Evolutionary conservation across 2,329 filamentous ascomycete species (phyloP), one percentile per base, ranked within the genome.

Genomic region (Spiromastix sp.): DNA sequence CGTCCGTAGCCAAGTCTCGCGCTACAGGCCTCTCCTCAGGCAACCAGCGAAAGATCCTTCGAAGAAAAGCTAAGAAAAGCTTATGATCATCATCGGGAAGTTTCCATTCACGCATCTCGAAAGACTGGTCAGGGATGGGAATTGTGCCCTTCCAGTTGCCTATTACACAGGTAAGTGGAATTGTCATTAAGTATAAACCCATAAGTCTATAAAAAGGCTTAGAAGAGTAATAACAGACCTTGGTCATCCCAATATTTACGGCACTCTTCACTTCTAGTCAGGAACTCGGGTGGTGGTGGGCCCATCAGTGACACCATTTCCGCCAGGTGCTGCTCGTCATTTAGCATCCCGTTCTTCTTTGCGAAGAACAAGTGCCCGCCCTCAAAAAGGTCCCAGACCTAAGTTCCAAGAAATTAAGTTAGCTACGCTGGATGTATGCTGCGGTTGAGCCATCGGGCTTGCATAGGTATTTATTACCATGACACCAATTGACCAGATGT

Each of bases 401-500:
- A n/a, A 22, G n/a, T n/a, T n/a, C n/a, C n/a, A n/a, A n/a, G n/a
- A n/a, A n/a, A n/a, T n/a, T n/a, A n/a, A n/a, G n/a, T n/a, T n/a
- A n/a, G n/a, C n/a, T n/a, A n/a, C n/a, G n/a, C n/a, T n/a, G n/a
- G n/a, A n/a, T n/a, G n/a, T n/a, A n/a, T n/a, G n/a, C n/a, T n/a
- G n/a, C n/a, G n/a, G n/a, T n/a, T n/a, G n/a, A n/a, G n/a, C n/a
- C n/a, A n/a, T n/a, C n/a, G n/a, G n/a, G n/a, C n/a, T n/a, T n/a
- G n/a, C n/a, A n/a, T n/a, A n/a, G n/a, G n/a, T n/a, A n/a, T n/a
- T n/a, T n/a, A n/a, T 50, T 48, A 66, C 64, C 63, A 67, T 60
- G 36, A 57, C 58, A 0, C 63, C 66, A 1, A 56, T 45, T 25
- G 60, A 64, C 67, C 65, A 71, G 30, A 70, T 63, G 42, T 70